Conservation (phyloP, 192 early-diverging fungal species). For the Coemansia sp. region DNA sequence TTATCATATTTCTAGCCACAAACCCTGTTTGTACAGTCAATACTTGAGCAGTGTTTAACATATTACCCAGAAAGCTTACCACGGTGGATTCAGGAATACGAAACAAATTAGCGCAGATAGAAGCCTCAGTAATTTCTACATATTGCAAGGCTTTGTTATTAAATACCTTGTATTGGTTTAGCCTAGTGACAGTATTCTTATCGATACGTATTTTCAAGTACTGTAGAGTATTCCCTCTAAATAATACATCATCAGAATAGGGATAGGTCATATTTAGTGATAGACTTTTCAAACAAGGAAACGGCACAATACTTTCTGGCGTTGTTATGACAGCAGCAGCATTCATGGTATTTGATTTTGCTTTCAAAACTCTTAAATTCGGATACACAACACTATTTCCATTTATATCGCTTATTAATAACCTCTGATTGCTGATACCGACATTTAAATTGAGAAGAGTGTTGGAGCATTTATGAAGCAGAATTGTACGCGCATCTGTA, state of each 20-base stretch:
- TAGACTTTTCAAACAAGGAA: slow-evolving; percentile 5
- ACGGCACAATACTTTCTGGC: background rate
- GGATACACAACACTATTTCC: background rate
- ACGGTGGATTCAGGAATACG: background rate
- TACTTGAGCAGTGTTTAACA: background rate
- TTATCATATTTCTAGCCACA: background rate
- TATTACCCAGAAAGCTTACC: background rate
- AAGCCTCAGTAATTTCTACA: background rate
- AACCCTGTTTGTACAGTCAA: background rate
- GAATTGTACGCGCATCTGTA: background rate
- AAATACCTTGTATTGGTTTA: background rate
- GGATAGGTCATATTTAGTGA: background rate
- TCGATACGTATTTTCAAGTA: background rate
- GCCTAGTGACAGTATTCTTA: background rate
- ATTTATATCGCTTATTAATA: background rate
- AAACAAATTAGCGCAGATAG: background rate
- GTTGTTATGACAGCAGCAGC: background rate
- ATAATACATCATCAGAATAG: slow-evolving; percentile 10
- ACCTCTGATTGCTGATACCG: background rate
- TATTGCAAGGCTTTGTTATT: background rate
- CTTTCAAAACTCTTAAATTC: background rate
- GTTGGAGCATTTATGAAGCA: background rate
- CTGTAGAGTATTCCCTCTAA: slow-evolving; percentile 14
- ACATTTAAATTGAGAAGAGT: background rate
- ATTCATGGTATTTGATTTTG: background rate